A percentile compares a stretch with the other conserved stretches of the same genome.
Conservation (phyloP, 495 filamentous ascomycete species). For the Lichenothelia convexa region DNA sequence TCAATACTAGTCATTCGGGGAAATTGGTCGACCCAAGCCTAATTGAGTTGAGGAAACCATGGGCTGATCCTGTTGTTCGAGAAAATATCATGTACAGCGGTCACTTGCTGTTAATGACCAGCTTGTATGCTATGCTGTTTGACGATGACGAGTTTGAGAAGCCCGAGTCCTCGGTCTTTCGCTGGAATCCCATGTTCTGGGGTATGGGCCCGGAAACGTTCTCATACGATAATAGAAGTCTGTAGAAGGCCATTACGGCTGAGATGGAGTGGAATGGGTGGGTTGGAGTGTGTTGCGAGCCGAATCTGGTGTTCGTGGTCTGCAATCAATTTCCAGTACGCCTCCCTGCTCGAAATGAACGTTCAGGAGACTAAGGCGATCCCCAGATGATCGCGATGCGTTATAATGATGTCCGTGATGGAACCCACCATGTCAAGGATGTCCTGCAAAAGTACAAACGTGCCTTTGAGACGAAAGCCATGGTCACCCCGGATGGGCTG, state of each 20-base stretch:
- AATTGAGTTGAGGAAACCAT: conserved; percentile 21
- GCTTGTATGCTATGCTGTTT: conserved; percentile 23
- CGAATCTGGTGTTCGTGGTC: conserved; percentile 22
- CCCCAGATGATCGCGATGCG: conserved; percentile 19
- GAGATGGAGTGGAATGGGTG: conserved; percentile 22
- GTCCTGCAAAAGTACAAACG: conserved; percentile 17
- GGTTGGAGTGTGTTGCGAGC: conserved; percentile 22
- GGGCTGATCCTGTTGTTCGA: conserved; percentile 19
- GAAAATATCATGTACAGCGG: conserved; percentile 25
- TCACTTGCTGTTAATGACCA: conserved; percentile 22
- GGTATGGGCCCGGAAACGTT: conserved; percentile 20
- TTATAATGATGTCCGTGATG: conserved; percentile 18
- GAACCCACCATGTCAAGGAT: conserved; percentile 9
- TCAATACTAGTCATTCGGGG: conserved; percentile 16
- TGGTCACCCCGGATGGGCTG: conserved; percentile 10
- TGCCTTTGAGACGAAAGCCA: conserved; percentile 13
- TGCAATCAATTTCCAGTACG: conserved; percentile 23
- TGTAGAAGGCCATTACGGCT: conserved; percentile 17
- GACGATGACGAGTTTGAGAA: conserved; percentile 21
- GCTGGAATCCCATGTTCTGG: conserved; percentile 21
- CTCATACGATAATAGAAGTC: conserved; percentile 11
- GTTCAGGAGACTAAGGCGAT: too few species aligned
- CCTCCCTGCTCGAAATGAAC: too few species aligned
- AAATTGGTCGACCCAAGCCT: conserved; percentile 16
- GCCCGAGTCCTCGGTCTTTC: conserved; percentile 13